Conservation (phyloP, 345 rosid genomes). For the Hypericum androsaemum region DNA sequence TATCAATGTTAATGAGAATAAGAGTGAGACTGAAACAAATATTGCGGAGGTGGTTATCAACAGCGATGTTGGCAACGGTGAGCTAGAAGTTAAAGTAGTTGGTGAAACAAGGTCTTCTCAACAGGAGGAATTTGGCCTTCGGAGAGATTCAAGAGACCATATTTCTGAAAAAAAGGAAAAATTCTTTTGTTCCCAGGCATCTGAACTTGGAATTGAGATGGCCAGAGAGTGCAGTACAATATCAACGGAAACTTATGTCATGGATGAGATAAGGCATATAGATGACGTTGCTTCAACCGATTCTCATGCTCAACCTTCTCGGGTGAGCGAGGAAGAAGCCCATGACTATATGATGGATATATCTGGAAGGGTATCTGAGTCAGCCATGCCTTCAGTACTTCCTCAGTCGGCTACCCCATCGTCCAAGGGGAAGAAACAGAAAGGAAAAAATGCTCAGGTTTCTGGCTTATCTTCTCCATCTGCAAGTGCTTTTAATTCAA, state of each 20-base stretch:
- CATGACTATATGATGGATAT: constrained; percentile 7
- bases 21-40: too few species aligned
- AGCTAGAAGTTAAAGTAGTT: constrained; percentile 23
- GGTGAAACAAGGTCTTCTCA: constrained; percentile 10
- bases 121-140: constrained; percentile 11
- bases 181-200: constrained; percentile 21
- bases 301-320: constrained; percentile 22
- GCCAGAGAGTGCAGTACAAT: constrained; percentile 30
- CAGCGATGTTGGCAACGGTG: constrained; percentile 31
- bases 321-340: constrained; percentile 10
- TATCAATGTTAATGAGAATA: too few species aligned
- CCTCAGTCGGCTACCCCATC: constrained; percentile 11
- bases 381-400: constrained; percentile 6
- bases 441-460: constrained; percentile 15
- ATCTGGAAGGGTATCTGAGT: constrained; percentile 9
- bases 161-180: constrained; percentile 18
- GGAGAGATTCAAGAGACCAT: constrained; percentile 8
- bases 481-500: constrained; percentile 16
- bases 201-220: constrained; percentile 21
- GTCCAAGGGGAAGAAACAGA: constrained; percentile 15
- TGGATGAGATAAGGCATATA: constrained; percentile 27
- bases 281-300: constrained; percentile 20
- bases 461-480: constrained; percentile 15
- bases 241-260: constrained; percentile 21
- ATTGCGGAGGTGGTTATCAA: constrained; percentile 39